Evolutionary conservation across 768 basidiomycete species (phyloP).

Genomic region (Boletus vinaceobasis): DNA sequence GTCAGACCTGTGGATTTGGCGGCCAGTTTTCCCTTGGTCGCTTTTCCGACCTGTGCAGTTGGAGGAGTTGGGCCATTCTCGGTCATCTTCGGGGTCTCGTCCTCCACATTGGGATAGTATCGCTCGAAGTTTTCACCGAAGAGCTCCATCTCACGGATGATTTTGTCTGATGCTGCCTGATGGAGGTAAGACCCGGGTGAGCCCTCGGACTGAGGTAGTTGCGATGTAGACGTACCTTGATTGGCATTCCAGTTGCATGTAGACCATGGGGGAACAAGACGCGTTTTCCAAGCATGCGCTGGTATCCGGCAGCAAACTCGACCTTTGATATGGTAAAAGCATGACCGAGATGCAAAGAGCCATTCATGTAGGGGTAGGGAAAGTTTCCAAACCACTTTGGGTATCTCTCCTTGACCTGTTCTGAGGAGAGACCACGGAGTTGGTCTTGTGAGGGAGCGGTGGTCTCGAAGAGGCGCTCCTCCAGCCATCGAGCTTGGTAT

Average conservation of each 20-base stretch:
- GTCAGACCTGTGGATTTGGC: constrained; percentile 91
- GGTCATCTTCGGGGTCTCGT: constrained; percentile 39
- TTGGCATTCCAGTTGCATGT: constrained; percentile 98
- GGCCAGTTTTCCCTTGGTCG: constrained; percentile 91
- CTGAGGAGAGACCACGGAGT: constrained; percentile 56
- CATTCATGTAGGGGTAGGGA: constrained; percentile 98
- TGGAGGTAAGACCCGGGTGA: background rate
- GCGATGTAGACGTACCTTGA: constrained; percentile 69
- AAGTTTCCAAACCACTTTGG: constrained; percentile 99
- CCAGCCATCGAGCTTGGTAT: constrained; percentile 81
- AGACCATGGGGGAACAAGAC: constrained; percentile 97
- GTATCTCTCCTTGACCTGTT: constrained; percentile 67
- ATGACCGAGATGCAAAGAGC: constrained; percentile 93
- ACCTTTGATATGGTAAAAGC: constrained; percentile 98
- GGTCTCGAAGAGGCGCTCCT: constrained; percentile 78
- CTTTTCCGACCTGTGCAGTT: constrained; percentile 64
- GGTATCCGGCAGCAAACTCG: constrained; percentile 93
- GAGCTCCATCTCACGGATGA: constrained; percentile 94
- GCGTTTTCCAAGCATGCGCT: constrained; percentile 91
- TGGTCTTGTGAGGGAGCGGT: constrained; percentile 72
- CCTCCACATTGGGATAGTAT: constrained; percentile 43
- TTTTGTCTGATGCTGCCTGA: constrained; percentile 95
- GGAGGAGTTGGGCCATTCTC: constrained; percentile 40
- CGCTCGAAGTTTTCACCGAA: constrained; percentile 88
- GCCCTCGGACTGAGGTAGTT: background rate